Conservation (phyloP, 2,329 filamentous ascomycete species). For the Aspergillus piperis region DNA sequence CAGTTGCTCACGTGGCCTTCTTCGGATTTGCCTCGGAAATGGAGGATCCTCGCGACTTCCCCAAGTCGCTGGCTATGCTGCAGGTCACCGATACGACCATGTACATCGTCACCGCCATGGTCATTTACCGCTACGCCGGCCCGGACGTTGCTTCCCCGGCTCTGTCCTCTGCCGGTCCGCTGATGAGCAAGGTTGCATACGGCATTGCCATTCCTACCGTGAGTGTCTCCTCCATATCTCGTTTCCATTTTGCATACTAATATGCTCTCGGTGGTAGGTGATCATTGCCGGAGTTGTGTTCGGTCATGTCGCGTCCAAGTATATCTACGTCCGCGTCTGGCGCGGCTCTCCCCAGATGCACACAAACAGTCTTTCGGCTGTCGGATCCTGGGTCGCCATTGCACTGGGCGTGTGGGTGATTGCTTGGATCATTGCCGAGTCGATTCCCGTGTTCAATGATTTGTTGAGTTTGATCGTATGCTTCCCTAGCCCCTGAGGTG, state of each 20-base stretch:
- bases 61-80: conserved; percentile 63
- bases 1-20: conserved; percentile 63
- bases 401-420: conserved; percentile 58
- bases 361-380: conserved; percentile 51
- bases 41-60: conserved; percentile 60
- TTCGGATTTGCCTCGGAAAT: conserved; percentile 68
- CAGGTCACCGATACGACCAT: conserved; percentile 61
- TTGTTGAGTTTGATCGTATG: conserved; percentile 61
- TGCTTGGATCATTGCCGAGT: conserved; percentile 68
- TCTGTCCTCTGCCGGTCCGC: conserved; percentile 59
- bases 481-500: not conserved
- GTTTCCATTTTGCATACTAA: not conserved
- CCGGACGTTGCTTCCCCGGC: conserved; percentile 64
- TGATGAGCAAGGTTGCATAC: conserved; percentile 65
- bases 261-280: conserved; percentile 44
- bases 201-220: conserved; percentile 66
- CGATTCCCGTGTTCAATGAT: conserved; percentile 68
- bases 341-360: conserved; percentile 57
- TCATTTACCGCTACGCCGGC: conserved; percentile 69
- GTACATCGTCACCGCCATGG: conserved; percentile 65
- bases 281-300: conserved; percentile 70
- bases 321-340: conserved; percentile 66
- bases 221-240: not conserved
- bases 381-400: conserved; percentile 60
- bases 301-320: conserved; percentile 65